Percentiles rank a stretch among this genome's conserved stretches.
phyloP scores from a whole-genome alignment of 2,329 filamentous ascomycete species.

The Calycina herbarum region DNA sequence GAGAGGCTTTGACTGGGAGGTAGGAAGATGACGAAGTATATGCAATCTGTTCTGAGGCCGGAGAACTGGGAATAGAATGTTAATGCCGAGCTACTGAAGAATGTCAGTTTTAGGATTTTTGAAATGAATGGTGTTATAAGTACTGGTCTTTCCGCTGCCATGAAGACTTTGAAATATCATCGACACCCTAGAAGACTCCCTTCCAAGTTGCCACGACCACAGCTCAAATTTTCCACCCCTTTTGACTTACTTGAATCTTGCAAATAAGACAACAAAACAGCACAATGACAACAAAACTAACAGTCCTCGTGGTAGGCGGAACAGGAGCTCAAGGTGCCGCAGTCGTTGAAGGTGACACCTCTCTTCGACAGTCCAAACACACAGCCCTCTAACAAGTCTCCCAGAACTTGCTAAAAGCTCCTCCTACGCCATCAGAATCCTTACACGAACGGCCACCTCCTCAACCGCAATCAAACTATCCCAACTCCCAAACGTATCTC shows the following conservation, averaged over 20 bases:
- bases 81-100: not conserved
- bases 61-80: not conserved
- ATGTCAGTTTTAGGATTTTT: not conserved
- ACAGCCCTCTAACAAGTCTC: not conserved
- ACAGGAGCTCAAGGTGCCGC: conserved; percentile 13
- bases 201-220: not conserved
- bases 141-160: not conserved
- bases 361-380: no score
- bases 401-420: conserved; percentile 9
- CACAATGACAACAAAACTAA: not conserved
- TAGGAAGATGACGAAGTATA: not conserved
- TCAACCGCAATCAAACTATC: conserved; percentile 23
- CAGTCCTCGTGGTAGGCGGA: conserved; percentile 14
- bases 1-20: not conserved
- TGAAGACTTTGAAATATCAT: not conserved
- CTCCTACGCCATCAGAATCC: conserved; percentile 16
- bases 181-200: not conserved
- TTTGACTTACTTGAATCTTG: not conserved
- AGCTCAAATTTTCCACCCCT: not conserved
- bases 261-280: not conserved
- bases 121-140: not conserved
- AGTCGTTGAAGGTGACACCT: conserved; percentile 6
- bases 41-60: not conserved
- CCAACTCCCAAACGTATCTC: conserved; percentile 24
- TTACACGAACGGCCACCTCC: conserved; percentile 19